Conservation (phyloP, 495 filamentous ascomycete genomes). For the Viridothelium virens region DNA sequence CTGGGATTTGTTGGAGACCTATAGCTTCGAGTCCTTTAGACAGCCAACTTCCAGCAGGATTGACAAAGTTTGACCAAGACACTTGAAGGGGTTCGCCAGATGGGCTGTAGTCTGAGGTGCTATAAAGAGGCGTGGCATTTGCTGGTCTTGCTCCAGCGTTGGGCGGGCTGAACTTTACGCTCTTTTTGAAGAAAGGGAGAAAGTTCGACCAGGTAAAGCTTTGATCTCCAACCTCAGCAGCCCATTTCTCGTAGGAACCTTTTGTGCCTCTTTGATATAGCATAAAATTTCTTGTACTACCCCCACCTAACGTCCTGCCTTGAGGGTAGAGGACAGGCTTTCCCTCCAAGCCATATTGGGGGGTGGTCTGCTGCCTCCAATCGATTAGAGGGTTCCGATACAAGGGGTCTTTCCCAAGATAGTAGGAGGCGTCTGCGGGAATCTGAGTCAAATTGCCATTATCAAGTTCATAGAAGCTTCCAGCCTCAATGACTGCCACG, state of each 20-base stretch:
- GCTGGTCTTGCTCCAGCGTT: constrained; percentile 27
- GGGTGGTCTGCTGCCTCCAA: constrained; percentile 21
- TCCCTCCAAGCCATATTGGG: constrained; percentile 11
- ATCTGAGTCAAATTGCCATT: constrained; percentile 15
- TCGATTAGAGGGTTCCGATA: constrained; percentile 24
- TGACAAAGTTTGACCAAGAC: constrained; percentile 43
- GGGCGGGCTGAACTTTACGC: constrained; percentile 44
- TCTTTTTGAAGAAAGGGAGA: constrained; percentile 47
- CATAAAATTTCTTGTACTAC: constrained; percentile 22
- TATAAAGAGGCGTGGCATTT: constrained; percentile 43
- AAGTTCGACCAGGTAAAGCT: constrained; percentile 46
- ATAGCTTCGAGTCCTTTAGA: constrained; percentile 8
- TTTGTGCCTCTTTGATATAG: constrained; percentile 19
- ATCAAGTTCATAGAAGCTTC: constrained; percentile 17
- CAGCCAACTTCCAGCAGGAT: constrained; percentile 39
- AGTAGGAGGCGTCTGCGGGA: constrained; percentile 17
- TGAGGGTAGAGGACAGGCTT: too few species aligned
- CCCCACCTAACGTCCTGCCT: neutral
- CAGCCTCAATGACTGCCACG: constrained; percentile 15
- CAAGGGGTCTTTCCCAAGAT: neutral
- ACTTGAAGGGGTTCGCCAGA: constrained; percentile 43
- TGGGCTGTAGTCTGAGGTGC: constrained; percentile 30
- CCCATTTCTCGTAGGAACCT: constrained; percentile 46
- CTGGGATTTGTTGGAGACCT: neutral
- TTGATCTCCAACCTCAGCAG: constrained; percentile 45